Evolutionary conservation across 306 rosid genomes (phyloP).

Genomic region (Pachyrhizus erosus): DNA sequence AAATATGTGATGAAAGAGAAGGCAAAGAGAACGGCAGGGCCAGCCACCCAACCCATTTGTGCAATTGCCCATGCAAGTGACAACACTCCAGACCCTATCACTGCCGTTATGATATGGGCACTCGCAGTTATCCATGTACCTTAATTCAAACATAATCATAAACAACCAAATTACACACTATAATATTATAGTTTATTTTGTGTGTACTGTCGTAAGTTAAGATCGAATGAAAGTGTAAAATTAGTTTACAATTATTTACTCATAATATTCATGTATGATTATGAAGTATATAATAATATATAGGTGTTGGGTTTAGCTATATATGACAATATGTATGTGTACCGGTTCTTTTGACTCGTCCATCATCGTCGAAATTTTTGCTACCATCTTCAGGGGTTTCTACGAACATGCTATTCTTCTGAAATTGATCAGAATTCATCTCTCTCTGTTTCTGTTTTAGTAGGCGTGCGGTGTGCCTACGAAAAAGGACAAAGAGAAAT

Average conservation of each 20-base stretch:
- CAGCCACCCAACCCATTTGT: constrained; percentile 93
- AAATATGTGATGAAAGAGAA: constrained; percentile 90
- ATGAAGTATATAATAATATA: not conserved
- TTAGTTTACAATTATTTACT: no score
- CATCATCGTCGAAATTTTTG: constrained; percentile 86
- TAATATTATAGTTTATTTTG: no score
- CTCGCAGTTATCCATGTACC: constrained; percentile 98
- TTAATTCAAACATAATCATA: constrained; percentile 32
- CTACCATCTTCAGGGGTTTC: constrained; percentile 63
- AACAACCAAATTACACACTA: not conserved
- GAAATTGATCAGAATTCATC: constrained; percentile 47
- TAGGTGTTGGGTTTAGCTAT: not conserved
- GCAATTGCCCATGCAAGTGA: constrained; percentile 96
- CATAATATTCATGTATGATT: not conserved
- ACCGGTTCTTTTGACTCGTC: constrained; percentile 83
- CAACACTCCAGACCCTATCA: constrained; percentile 94
- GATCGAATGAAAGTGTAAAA: no score
- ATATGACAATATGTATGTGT: not conserved
- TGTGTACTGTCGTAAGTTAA: no score
- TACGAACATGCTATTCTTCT: constrained; percentile 68
- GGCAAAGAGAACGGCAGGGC: constrained; percentile 79
- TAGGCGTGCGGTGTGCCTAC: constrained; percentile 14
- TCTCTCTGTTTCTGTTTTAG: not conserved
- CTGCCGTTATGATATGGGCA: constrained; percentile 96
- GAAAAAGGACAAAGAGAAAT: not conserved